Conservation (phyloP, 2,329 filamentous ascomycete species). For the Cercospora sesami region DNA sequence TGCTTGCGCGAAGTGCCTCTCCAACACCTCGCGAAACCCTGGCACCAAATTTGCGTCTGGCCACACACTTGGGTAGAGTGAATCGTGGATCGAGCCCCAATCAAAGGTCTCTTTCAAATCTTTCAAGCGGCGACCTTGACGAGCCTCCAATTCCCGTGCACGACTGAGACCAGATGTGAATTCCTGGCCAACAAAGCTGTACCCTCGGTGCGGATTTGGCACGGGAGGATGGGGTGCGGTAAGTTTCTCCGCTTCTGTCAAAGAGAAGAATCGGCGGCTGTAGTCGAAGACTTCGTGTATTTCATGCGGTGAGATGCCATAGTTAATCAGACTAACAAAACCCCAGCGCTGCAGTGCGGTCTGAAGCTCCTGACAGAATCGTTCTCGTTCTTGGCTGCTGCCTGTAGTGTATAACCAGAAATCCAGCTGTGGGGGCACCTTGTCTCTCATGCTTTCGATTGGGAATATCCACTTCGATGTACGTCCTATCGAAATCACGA, state of each 20-base stretch:
- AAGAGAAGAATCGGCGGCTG: slow-evolving; percentile 17
- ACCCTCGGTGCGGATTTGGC: slow-evolving; percentile 22
- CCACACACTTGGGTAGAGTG: slow-evolving; percentile 18
- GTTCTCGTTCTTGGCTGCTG: neutral
- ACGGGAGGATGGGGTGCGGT: slow-evolving; percentile 15
- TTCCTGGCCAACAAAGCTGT: slow-evolving; percentile 19
- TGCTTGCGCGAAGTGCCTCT: slow-evolving; percentile 13
- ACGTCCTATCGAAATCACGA: neutral
- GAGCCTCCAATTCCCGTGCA: slow-evolving; percentile 7
- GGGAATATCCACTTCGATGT: neutral
- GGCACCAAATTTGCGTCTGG: slow-evolving; percentile 11
- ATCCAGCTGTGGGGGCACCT: slow-evolving; percentile 15
- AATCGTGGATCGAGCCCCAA: slow-evolving; percentile 15
- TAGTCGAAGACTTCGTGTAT: slow-evolving; percentile 15
- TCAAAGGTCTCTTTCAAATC: slow-evolving; percentile 22
- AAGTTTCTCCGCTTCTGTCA: slow-evolving; percentile 16
- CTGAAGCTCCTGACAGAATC: slow-evolving; percentile 11
- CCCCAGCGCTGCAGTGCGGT: slow-evolving; percentile 18
- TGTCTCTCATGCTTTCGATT: neutral
- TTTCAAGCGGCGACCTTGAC: slow-evolving; percentile 13
- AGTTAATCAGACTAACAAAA: slow-evolving; percentile 18
- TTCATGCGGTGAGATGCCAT: slow-evolving; percentile 10
- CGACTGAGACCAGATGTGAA: slow-evolving; percentile 19
- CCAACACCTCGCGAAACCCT: slow-evolving; percentile 13
- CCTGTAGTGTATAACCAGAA: slow-evolving; percentile 13